phyloP scores from a whole-genome alignment of 2,329 filamentous ascomycete species.

The Fusarium avenaceum region DNA sequence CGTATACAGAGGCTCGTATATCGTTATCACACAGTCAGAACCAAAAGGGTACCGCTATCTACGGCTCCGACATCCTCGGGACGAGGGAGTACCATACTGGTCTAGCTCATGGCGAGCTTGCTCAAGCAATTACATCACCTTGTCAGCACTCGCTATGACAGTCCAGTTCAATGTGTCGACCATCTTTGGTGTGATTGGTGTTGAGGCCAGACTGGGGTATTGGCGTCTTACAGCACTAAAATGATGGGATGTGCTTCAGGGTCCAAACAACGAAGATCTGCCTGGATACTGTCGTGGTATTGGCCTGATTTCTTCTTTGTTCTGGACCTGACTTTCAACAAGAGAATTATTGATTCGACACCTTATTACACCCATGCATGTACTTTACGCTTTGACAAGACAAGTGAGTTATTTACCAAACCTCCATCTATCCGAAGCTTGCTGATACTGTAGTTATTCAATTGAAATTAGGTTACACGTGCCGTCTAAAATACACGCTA shows the following conservation, averaged over 20 bases:
- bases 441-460: too few species aligned
- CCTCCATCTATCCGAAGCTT: slow-evolving; percentile 4
- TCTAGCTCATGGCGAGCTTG: background rate
- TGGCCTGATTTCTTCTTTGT: background rate
- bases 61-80: background rate
- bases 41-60: background rate
- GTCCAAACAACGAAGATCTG: background rate
- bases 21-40: background rate
- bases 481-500: too few species aligned
- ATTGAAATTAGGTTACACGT: too few species aligned
- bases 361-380: too few species aligned
- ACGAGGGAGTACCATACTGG: background rate
- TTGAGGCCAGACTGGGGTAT: too few species aligned
- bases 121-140: background rate
- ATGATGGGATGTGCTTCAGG: background rate
- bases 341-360: too few species aligned
- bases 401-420: background rate
- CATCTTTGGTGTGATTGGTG: background rate
- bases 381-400: background rate
- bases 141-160: background rate
- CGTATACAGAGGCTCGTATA: background rate
- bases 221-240: background rate
- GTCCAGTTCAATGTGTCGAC: too few species aligned
- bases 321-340: too few species aligned
- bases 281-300: background rate